Conservation (phyloP, 202 grass and related monocot species). For the Bolboschoenoplectus hybrid region DNA sequence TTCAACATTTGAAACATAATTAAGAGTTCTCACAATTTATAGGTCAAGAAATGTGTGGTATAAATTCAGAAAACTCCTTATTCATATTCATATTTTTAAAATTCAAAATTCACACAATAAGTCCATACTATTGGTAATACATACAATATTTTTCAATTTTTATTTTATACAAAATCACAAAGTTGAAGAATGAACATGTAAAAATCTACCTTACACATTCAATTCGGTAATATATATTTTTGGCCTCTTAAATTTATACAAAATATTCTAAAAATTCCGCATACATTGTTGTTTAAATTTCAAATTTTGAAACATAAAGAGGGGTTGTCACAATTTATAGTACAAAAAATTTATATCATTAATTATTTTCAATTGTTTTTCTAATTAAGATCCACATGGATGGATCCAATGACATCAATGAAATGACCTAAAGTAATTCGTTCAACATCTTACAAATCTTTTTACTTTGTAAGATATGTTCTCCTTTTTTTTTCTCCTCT, state of each 20-base stretch:
- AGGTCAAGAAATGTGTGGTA: background rate
- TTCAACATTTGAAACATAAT: background rate
- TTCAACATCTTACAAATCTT: constrained; percentile 1
- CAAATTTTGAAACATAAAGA: background rate
- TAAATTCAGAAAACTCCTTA: background rate
- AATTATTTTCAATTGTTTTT: background rate
- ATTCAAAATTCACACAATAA: too few relatives aligned
- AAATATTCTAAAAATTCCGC: background rate
- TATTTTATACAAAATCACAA: background rate
- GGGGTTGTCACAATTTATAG: background rate
- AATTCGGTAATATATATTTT: background rate
- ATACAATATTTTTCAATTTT: background rate
- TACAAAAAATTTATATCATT: too few relatives aligned
- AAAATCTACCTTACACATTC: background rate
- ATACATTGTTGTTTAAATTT: background rate
- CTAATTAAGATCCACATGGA: background rate
- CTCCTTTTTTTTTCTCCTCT: background rate
- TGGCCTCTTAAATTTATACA: background rate
- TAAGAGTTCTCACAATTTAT: background rate
- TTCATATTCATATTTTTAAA: too few relatives aligned
- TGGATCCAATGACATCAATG: constrained; percentile 23
- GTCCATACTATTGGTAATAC: background rate
- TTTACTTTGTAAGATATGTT: background rate
- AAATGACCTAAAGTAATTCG: constrained; percentile 23
- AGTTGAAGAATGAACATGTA: background rate